A percentile compares a stretch with the other conserved stretches of the same genome.
phyloP scores from a whole-genome alignment of 805 yeast species.

The Blastobotrys robertii region DNA sequence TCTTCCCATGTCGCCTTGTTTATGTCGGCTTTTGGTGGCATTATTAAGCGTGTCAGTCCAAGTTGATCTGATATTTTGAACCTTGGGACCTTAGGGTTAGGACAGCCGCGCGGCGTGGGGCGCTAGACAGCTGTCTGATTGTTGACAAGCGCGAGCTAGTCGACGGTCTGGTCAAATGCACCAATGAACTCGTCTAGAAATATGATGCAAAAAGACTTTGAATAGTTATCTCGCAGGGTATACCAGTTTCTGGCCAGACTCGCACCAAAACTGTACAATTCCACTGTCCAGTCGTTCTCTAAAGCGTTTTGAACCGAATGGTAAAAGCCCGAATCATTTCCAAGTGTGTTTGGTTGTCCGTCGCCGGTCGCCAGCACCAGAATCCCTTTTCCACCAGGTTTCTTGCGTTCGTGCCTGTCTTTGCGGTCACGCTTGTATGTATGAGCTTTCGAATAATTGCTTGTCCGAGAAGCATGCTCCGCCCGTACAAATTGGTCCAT shows the following conservation, averaged over 20 bases:
- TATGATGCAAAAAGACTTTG: constrained; percentile 2
- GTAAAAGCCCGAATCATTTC: constrained; percentile 4
- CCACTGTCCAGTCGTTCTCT: constrained; percentile 10
- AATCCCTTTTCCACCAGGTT: background rate
- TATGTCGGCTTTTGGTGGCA: constrained; percentile 18
- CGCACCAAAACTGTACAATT: constrained; percentile 8
- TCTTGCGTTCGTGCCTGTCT: background rate
- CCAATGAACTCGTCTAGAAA: constrained; percentile 7
- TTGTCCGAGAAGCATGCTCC: too few relatives aligned
- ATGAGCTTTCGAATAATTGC: background rate
- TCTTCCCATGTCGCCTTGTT: constrained; percentile 27
- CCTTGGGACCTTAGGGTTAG: too few relatives aligned
- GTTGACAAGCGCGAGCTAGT: background rate
- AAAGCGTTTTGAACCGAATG: constrained; percentile 4
- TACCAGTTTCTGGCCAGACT: constrained; percentile 7
- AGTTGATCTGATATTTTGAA: too few relatives aligned
- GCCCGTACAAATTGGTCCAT: background rate
- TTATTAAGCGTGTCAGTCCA: too few relatives aligned
- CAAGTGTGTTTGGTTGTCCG: constrained; percentile 5
- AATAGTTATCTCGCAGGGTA: background rate
- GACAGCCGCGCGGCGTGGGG: too few relatives aligned
- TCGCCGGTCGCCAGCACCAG: constrained; percentile 12
- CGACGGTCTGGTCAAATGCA: too few relatives aligned
- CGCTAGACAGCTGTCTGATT: too few relatives aligned
- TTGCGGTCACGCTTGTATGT: background rate